A percentile compares a stretch with the other conserved stretches of the same genome.
phyloP scores from a whole-genome alignment of 2,329 filamentous ascomycete genomes.

The Blastomyces silverae region DNA sequence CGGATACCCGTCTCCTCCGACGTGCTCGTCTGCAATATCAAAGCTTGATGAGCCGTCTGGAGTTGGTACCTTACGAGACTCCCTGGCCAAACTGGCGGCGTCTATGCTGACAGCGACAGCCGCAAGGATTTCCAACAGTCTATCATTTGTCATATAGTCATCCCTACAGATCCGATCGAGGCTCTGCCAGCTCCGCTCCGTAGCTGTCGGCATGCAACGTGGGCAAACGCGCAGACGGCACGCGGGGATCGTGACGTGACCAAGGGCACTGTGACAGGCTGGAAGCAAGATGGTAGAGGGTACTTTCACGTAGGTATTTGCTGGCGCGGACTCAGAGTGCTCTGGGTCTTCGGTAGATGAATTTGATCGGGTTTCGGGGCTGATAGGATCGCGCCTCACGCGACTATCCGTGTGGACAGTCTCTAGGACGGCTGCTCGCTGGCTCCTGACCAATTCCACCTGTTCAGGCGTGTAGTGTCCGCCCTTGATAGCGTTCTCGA shows the following conservation, averaged over 20 bases:
- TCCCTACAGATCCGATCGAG: conserved; percentile 41
- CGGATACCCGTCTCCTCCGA: background rate
- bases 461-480: conserved; percentile 42
- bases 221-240: conserved; percentile 18
- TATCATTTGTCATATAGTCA: conserved; percentile 15
- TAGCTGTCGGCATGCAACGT: conserved; percentile 18
- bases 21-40: background rate
- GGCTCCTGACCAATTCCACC: conserved; percentile 36
- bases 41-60: background rate
- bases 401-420: conserved; percentile 17
- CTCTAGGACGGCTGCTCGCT: conserved; percentile 33
- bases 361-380: background rate
- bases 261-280: background rate
- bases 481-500: conserved; percentile 38
- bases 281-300: background rate
- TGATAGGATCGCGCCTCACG: background rate
- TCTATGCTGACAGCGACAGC: background rate
- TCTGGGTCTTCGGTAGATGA: background rate
- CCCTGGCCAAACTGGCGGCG: background rate
- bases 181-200: conserved; percentile 42
- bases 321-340: background rate
- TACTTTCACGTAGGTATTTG: background rate
- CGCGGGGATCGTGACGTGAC: conserved; percentile 14
- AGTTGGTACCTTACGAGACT: background rate
- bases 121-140: background rate